Evolutionary conservation across 257 asterid species (phyloP), one percentile per base, ranked within the genome.

Genomic region (Solanum virginianum): DNA sequence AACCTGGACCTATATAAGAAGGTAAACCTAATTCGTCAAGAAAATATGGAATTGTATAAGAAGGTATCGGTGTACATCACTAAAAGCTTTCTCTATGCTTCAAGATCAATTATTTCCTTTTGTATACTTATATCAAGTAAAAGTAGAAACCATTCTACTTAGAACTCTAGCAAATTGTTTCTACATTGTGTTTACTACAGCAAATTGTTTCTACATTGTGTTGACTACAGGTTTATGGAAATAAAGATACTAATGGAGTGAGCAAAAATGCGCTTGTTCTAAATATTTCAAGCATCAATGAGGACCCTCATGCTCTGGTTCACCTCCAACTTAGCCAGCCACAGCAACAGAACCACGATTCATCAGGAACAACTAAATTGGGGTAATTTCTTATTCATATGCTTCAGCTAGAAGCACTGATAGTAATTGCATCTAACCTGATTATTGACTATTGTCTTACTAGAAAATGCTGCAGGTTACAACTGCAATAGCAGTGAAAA

Each of bases 311-410:
- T 80, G 92, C 83, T 57, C 87, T 90, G 69, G 89, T 91, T 39
- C 89, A 89, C 87, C 96, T 93, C 87, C 96, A 93, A 91, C 97
- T 93, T 89, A 89, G 92, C 92, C 95, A 91, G 86, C 97, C 96
- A 85, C 93, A 89, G 83, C 93, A 93, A 86, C 81, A 88, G 70
- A 90, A 86, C 85, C 81, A 83, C 7, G 91, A 89, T 47, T 84
- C 87, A 74, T 20, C 86, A 29, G 90, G 88, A 65, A 86, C 88
- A 68, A 81, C 87, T 36, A 89, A 90, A 80, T 62, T 86, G 72
- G 93, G 94, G 94, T 93, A 91, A 90, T 36, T 80, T 62, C 81
- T 56, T 43, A 82, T 86, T 47, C 60, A 32, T 57, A 55, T 84
- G 80, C 17, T 45, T 79, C 26, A 69, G 36, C 24, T 36, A 22